phyloP scores from a whole-genome alignment of 2,329 filamentous ascomycete species.

The Trichoderma aggressivum region DNA sequence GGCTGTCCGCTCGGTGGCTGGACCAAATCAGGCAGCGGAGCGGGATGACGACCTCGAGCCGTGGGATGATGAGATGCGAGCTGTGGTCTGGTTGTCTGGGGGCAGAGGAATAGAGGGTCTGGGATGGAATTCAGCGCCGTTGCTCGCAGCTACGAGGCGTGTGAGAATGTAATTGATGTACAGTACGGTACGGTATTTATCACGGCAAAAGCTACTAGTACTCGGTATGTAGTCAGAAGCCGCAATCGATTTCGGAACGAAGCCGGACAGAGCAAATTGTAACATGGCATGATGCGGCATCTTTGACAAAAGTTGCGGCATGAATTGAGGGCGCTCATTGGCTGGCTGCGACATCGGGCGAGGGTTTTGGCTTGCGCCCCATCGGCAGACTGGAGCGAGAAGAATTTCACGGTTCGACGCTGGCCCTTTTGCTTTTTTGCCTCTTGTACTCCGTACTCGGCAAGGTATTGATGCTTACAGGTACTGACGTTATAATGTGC shows the following conservation, averaged over 20 bases:
- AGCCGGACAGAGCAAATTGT: neutral
- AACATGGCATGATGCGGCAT: slow-evolving; percentile 15
- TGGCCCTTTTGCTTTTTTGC: neutral
- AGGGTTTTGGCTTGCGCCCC: neutral
- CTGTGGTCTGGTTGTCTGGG: neutral
- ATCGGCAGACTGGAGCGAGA: neutral
- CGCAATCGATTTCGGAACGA: neutral
- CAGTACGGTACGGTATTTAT: neutral
- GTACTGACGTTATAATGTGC: neutral
- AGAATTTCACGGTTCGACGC: neutral
- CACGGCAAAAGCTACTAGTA: neutral
- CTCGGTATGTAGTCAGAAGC: no score
- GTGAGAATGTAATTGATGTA: neutral
- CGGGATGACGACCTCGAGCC: neutral
- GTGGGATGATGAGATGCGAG: neutral
- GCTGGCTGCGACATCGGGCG: neutral
- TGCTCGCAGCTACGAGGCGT: neutral
- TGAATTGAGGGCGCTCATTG: slow-evolving; percentile 2
- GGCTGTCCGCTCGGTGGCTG: neutral
- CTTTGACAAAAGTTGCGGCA: neutral
- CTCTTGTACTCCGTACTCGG: neutral
- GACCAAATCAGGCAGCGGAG: neutral
- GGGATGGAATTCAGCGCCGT: neutral
- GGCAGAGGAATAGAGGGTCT: neutral
- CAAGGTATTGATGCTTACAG: no score